Percentiles rank a stretch among this genome's conserved stretches.
phyloP scores from a whole-genome alignment of 306 rosid genomes.

The Trifolium dubium region DNA sequence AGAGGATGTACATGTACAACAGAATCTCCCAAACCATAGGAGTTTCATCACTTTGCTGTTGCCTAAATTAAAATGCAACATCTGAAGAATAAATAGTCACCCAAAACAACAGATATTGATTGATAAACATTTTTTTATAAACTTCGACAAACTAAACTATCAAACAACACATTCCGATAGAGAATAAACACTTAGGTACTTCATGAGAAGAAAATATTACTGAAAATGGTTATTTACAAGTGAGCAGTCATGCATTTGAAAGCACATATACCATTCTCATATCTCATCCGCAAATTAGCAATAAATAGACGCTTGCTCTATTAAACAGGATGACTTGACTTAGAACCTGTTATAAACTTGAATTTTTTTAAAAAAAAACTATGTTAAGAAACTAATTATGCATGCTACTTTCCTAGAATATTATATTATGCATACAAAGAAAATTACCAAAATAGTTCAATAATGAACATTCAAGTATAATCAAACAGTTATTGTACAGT shows the following conservation, averaged over 20 bases:
- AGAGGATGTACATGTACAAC: slow-evolving; percentile 78
- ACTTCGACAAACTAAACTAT: background rate
- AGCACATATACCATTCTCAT: background rate
- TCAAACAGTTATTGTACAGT: slow-evolving; percentile 6
- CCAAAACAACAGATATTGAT: slow-evolving; percentile 33
- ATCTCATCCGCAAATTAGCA: background rate
- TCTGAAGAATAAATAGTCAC: slow-evolving; percentile 41
- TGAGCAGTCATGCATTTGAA: background rate
- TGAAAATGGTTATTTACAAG: slow-evolving; percentile 1
- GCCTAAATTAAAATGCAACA: slow-evolving; percentile 61
- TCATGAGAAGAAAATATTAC: slow-evolving; percentile 18
- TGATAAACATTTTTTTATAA: background rate
- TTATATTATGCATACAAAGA: background rate
- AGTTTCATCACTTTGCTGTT: slow-evolving; percentile 89
- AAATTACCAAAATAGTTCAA: slow-evolving; percentile 2
- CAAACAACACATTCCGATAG: background rate
- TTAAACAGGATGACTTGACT: slow-evolving; percentile 14
- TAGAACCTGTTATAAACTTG: slow-evolving; percentile 9
- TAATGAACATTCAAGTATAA: background rate
- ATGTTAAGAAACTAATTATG: no score
- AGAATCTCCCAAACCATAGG: slow-evolving; percentile 97
- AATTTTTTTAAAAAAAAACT: no score
- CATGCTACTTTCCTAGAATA: no score
- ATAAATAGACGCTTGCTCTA: slow-evolving; percentile 1
- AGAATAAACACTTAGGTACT: slow-evolving; percentile 30